phyloP scores from a whole-genome alignment of 768 basidiomycete genomes.

The Tulasnella sp. region DNA sequence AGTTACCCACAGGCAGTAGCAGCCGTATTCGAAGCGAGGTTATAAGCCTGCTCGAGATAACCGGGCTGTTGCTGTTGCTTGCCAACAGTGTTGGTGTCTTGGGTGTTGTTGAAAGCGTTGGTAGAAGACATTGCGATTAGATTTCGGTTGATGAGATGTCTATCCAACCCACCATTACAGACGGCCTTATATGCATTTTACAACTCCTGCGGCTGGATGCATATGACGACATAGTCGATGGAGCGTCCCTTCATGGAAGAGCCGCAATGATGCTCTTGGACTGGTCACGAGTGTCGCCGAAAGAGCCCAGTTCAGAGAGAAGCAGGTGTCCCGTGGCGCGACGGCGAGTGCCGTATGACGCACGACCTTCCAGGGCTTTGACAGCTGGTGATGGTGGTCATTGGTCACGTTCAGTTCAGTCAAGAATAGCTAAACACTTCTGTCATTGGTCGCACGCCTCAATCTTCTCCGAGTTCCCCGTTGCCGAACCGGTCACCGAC shows the following conservation, averaged over 20 bases:
- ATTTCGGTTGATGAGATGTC: background rate
- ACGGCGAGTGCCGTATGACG: background rate
- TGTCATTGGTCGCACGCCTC: background rate
- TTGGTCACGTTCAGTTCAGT: background rate
- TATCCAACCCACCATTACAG: background rate
- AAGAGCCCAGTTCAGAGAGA: background rate
- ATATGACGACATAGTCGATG: background rate
- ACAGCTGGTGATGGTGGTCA: background rate
- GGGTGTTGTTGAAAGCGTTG: background rate
- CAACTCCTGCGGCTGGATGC: background rate
- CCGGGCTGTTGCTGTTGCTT: slow-evolving; percentile 1
- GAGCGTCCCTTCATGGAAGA: background rate
- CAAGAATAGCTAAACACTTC: background rate
- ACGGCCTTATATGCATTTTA: background rate
- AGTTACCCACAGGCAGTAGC: background rate
- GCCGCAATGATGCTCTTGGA: background rate
- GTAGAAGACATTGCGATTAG: background rate
- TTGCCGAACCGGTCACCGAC: too few species aligned
- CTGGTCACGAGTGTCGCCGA: background rate
- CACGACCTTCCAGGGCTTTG: background rate
- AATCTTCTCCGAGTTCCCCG: background rate
- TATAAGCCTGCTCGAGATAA: background rate
- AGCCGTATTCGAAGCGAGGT: background rate
- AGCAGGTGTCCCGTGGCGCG: background rate
- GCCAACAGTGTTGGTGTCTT: background rate